Evolutionary conservation across 306 rosid species (phyloP).

Genomic region (Biancaea sappan): DNA sequence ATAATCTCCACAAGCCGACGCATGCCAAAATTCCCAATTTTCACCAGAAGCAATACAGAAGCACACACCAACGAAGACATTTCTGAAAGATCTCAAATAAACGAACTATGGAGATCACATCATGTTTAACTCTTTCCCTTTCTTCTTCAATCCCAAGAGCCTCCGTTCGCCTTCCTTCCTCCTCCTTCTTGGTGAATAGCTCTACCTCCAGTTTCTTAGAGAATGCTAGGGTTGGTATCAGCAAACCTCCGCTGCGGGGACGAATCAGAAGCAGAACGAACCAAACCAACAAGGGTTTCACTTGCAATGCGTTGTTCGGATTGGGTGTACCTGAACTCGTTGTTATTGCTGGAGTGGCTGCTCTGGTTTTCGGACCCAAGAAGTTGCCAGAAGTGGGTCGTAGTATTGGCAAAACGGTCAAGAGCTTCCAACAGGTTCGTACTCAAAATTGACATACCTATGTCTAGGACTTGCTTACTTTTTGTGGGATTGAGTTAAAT

Average conservation of each 20-base stretch:
- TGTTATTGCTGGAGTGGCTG: constrained; percentile 93
- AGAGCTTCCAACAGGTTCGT: constrained; percentile 95
- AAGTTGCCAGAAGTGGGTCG: constrained; percentile 94
- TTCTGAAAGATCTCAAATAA: constrained; percentile 22
- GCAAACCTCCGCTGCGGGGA: constrained; percentile 25
- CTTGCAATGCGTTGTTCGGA: constrained; percentile 86
- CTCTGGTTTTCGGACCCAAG: constrained; percentile 92
- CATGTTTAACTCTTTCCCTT: constrained; percentile 52
- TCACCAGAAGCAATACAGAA: neutral
- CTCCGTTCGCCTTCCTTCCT: constrained; percentile 34
- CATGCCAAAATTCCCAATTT: neutral
- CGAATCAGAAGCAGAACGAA: constrained; percentile 37
- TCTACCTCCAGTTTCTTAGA: constrained; percentile 28
- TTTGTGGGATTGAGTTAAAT: neutral
- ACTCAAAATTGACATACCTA: neutral
- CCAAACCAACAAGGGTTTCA: constrained; percentile 49
- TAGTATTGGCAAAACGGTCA: constrained; percentile 91
- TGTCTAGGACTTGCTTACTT: neutral
- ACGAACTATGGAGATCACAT: constrained; percentile 51
- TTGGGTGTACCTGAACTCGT: constrained; percentile 90
- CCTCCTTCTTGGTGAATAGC: constrained; percentile 48
- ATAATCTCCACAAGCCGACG: neutral
- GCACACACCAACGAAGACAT: neutral
- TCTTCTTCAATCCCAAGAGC: constrained; percentile 45
- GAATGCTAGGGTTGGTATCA: constrained; percentile 32